Conservation (phyloP, 768 basidiomycete species). For the Suillus subaureus region DNA sequence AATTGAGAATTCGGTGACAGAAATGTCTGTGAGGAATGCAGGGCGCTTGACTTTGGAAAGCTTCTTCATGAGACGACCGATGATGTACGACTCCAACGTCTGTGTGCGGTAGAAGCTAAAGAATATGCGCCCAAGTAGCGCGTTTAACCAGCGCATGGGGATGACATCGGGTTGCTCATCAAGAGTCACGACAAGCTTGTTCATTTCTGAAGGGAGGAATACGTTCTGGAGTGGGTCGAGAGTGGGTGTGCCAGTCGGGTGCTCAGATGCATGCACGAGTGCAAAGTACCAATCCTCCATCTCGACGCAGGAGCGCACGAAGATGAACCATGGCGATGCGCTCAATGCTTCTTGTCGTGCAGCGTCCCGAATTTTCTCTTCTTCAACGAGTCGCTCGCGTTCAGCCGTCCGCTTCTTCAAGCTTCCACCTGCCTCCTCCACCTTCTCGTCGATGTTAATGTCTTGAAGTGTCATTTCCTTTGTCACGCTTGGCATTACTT, state of each 20-base stretch:
- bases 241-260: conserved; percentile 62
- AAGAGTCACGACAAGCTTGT: conserved; percentile 75
- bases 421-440: conserved; percentile 42
- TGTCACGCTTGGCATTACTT: conserved; percentile 50
- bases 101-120: conserved; percentile 90
- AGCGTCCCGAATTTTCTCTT: conserved; percentile 32
- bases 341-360: conserved; percentile 55
- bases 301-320: conserved; percentile 82
- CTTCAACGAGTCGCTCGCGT: conserved; percentile 35
- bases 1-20: conserved; percentile 87
- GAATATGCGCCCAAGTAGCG: conserved; percentile 88
- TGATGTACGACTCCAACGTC: conserved; percentile 80
- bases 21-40: conserved; percentile 79
- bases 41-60: conserved; percentile 90
- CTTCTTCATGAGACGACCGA: conserved; percentile 90
- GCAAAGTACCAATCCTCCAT: conserved; percentile 98
- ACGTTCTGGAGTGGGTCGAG: conserved; percentile 62
- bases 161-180: conserved; percentile 96
- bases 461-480: conserved; percentile 49
- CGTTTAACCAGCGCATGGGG: conserved; percentile 97
- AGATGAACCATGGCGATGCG: conserved; percentile 86
- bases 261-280: conserved; percentile 71
- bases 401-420: conserved; percentile 46
- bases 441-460: conserved; percentile 32
- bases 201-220: conserved; percentile 81